Conservation (phyloP, 1,139 yeast genomes). For the Candida pseudocylindracea region DNA sequence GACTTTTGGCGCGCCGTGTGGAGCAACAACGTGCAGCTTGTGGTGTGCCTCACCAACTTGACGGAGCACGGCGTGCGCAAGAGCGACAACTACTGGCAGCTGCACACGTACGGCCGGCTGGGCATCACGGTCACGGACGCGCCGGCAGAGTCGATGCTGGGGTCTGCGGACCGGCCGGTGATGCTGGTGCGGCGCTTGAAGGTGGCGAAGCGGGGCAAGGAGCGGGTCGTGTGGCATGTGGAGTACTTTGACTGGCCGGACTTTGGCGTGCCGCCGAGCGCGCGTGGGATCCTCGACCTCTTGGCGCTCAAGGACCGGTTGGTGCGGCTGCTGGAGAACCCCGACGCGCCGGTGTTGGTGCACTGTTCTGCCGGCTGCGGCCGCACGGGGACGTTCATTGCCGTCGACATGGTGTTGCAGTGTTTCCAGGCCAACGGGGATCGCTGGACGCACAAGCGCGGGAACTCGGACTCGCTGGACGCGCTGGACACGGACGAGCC, state of each 20-base stretch:
- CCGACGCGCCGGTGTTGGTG: slow-evolving; percentile 9
- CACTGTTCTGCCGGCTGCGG: slow-evolving; percentile 4
- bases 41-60: slow-evolving; percentile 43
- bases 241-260: slow-evolving; percentile 72
- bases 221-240: slow-evolving; percentile 26
- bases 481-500: neutral
- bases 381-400: slow-evolving; percentile 5
- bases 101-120: neutral
- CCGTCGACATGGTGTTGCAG: slow-evolving; percentile 4
- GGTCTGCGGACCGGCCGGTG: too few relatives aligned
- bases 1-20: slow-evolving; percentile 10
- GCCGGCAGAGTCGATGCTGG: neutral
- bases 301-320: slow-evolving; percentile 24
- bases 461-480: neutral
- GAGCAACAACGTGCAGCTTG: slow-evolving; percentile 35
- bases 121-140: neutral
- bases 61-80: slow-evolving; percentile 6
- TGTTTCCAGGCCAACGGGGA: slow-evolving; percentile 1
- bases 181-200: neutral
- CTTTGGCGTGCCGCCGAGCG: slow-evolving; percentile 41
- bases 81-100: slow-evolving; percentile 1
- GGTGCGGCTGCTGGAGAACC: slow-evolving; percentile 2
- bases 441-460: neutral
- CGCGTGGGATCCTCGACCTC: slow-evolving; percentile 27
- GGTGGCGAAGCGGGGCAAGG: neutral